Percentiles rank a stretch among this genome's conserved stretches.
Conservation (phyloP, 805 yeast genomes). For the Saccharomycopsis babjevae region DNA sequence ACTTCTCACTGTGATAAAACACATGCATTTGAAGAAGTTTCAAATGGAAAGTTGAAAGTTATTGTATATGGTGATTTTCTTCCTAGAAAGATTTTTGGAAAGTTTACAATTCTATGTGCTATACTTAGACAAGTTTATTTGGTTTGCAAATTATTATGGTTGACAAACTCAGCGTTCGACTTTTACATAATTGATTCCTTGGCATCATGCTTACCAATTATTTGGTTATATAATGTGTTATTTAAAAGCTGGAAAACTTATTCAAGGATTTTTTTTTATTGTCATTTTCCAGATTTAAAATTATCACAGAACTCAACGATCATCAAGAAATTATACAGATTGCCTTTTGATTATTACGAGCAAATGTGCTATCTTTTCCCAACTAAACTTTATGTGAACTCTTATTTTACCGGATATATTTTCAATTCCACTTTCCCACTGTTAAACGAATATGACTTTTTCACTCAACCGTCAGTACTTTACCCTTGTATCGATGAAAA, state of each 20-base stretch:
- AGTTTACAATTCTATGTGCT: constrained; percentile 73
- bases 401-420: constrained; percentile 66
- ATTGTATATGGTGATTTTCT: constrained; percentile 73
- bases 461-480: constrained; percentile 26
- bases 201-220: constrained; percentile 66
- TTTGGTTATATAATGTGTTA: constrained; percentile 30
- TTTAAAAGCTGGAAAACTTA: constrained; percentile 32
- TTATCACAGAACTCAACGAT: constrained; percentile 44
- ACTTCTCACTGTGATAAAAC: constrained; percentile 83
- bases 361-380: constrained; percentile 67
- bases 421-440: constrained; percentile 51
- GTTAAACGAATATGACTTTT: not conserved
- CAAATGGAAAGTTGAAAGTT: constrained; percentile 47
- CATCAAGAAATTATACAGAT: constrained; percentile 56
- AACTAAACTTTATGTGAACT: constrained; percentile 79
- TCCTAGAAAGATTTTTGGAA: constrained; percentile 61
- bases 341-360: constrained; percentile 79
- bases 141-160: constrained; percentile 33
- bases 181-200: constrained; percentile 81
- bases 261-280: constrained; percentile 66
- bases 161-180: constrained; percentile 49
- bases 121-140: constrained; percentile 72
- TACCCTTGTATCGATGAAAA: constrained; percentile 57
- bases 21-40: constrained; percentile 89
- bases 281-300: constrained; percentile 92